Percentiles rank a stretch among this genome's conserved stretches.
phyloP scores from a whole-genome alignment of 805 yeast genomes.

The Metschnikowia shivogae region DNA sequence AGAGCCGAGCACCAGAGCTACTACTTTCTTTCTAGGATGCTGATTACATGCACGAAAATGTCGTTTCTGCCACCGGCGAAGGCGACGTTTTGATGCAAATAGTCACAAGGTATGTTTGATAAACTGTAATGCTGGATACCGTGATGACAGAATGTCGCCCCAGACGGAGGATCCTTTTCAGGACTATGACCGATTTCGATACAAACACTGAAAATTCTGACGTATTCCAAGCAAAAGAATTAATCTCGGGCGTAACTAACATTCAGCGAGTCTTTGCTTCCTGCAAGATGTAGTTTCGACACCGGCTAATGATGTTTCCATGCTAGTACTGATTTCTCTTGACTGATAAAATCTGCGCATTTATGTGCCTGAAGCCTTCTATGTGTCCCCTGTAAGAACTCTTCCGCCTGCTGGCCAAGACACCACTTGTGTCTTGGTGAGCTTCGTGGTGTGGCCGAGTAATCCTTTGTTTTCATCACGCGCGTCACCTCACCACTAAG shows the following conservation, averaged over 20 bases:
- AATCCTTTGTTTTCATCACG: no score
- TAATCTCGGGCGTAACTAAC: constrained; percentile 12
- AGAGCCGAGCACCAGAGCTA: not conserved
- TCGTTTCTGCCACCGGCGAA: constrained; percentile 3
- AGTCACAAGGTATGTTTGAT: constrained; percentile 13
- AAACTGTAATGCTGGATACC: constrained; percentile 6
- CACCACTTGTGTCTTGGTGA: no score
- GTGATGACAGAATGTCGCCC: constrained; percentile 75
- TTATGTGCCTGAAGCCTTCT: constrained; percentile 37
- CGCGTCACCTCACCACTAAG: no score
- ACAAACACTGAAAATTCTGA: constrained; percentile 63
- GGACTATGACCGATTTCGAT: constrained; percentile 69
- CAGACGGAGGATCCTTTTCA: constrained; percentile 62
- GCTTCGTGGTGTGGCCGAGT: no score
- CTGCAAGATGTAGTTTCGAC: constrained; percentile 1
- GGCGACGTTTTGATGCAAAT: constrained; percentile 6
- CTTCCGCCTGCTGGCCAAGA: not conserved
- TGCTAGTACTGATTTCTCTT: constrained; percentile 59
- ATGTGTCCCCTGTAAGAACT: not conserved
- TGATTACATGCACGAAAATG: constrained; percentile 2
- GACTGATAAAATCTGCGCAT: constrained; percentile 36
- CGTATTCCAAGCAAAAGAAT: not conserved
- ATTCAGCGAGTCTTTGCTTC: constrained; percentile 2
- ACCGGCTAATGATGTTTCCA: constrained; percentile 48
- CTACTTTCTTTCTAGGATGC: not conserved